These are phyloP conservation scores for Pestalotiopsis fici DNA, from an alignment of 2,329 filamentous ascomycete genomes.

Conservation along the genomic window DNA sequence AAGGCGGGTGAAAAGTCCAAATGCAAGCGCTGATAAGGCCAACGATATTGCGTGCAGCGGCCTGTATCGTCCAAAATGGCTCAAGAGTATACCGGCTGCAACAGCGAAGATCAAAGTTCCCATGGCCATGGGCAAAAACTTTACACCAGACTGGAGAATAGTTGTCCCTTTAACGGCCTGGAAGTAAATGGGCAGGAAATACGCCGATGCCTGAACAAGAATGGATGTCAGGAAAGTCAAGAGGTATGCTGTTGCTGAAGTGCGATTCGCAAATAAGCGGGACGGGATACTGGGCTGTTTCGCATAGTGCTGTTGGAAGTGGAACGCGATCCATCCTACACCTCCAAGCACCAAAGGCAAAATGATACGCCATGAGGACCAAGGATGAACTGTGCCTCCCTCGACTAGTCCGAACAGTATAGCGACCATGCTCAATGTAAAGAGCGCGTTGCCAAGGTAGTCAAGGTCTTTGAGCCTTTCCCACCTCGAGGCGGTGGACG, in stretches of 20 bases:
- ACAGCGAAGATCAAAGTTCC: slow-evolving; percentile 20
- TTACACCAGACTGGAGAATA: slow-evolving; percentile 25
- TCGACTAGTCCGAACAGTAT: background rate
- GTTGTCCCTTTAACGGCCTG: slow-evolving; percentile 35
- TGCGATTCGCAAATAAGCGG: slow-evolving; percentile 32
- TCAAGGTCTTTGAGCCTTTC: background rate
- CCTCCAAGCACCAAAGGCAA: background rate
- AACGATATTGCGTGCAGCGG: background rate
- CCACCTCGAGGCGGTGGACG: no score
- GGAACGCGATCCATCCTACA: background rate
- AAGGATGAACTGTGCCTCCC: background rate
- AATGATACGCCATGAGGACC: background rate
- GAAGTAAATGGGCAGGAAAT: slow-evolving; percentile 47
- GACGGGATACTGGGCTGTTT: background rate
- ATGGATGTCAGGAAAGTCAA: slow-evolving; percentile 36
- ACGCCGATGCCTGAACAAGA: slow-evolving; percentile 33
- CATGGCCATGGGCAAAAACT: slow-evolving; percentile 23
- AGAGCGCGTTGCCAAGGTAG: background rate
- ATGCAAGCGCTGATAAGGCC: background rate
- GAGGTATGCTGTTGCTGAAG: slow-evolving; percentile 26
- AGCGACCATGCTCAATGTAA: background rate
- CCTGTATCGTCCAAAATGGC: background rate
- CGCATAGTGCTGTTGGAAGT: background rate
- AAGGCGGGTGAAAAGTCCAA: background rate
- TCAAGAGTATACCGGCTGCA: slow-evolving; percentile 17